Conservation (phyloP, 2,329 filamentous ascomycete species). For the Cryphonectria radicalis region DNA sequence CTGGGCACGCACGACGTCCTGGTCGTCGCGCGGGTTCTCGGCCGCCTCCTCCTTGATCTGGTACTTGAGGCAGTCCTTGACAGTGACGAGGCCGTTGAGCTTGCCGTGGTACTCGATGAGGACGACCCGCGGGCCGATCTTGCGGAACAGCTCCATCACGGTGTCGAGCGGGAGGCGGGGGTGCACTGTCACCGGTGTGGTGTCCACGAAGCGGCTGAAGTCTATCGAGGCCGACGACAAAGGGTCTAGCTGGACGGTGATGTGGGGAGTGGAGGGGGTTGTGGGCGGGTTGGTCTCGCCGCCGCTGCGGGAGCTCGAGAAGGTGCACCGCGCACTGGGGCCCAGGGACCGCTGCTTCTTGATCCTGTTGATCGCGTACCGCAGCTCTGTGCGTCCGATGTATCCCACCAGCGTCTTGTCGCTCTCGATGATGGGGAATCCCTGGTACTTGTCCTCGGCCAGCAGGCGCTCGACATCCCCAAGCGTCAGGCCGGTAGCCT, state of each 20-base stretch:
- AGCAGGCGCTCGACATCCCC: slow-evolving; percentile 78
- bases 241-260: slow-evolving; percentile 46
- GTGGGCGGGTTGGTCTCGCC: slow-evolving; percentile 26
- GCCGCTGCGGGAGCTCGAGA: slow-evolving; percentile 54
- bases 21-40: slow-evolving; percentile 70
- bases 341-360: slow-evolving; percentile 71
- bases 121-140: slow-evolving; percentile 93
- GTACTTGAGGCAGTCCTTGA: slow-evolving; percentile 96
- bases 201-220: slow-evolving; percentile 85
- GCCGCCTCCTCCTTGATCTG: slow-evolving; percentile 94
- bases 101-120: slow-evolving; percentile 88
- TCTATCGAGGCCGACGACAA: slow-evolving; percentile 61
- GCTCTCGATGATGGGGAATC: slow-evolving; percentile 80
- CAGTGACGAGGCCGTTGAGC: slow-evolving; percentile 84
- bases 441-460: slow-evolving; percentile 80
- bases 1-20: slow-evolving; percentile 59
- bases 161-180: slow-evolving; percentile 91
- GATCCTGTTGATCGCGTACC: slow-evolving; percentile 84
- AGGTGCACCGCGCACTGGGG: slow-evolving; percentile 73
- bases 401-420: slow-evolving; percentile 83
- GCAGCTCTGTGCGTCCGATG: slow-evolving; percentile 88
- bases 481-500: slow-evolving; percentile 74
- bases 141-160: slow-evolving; percentile 98
- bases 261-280: slow-evolving; percentile 45
- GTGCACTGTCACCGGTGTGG: slow-evolving; percentile 87